Percentiles rank a stretch among this genome's conserved stretches.
Evolutionary conservation across 345 rosid genomes (phyloP).

Genomic region (Iberis pinnata): DNA sequence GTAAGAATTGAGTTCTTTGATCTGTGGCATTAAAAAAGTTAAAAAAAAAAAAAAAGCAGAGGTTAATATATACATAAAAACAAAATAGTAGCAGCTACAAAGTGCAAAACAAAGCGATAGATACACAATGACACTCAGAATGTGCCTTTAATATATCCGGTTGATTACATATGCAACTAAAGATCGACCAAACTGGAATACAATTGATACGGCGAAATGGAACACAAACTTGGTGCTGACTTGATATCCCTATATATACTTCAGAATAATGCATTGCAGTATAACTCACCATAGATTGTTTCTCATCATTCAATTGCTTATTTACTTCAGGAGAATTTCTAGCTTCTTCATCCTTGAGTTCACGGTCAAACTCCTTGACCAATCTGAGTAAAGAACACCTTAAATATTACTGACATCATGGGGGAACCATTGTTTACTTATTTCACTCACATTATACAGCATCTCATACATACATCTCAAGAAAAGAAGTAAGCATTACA

Average conservation of each 20-base stretch:
- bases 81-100: constrained; percentile 3
- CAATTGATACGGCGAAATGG: not conserved
- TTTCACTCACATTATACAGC: not conserved
- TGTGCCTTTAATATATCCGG: not conserved
- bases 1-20: constrained; percentile 90
- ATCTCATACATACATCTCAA: not conserved
- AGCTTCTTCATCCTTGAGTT: constrained; percentile 75
- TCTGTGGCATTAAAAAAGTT: constrained; percentile 45
- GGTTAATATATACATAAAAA: not conserved
- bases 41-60: constrained; percentile 7
- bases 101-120: not conserved
- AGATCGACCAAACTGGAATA: not conserved
- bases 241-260: not conserved
- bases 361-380: constrained; percentile 88
- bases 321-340: constrained; percentile 70
- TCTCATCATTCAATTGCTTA: constrained; percentile 88
- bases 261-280: not conserved
- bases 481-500: not conserved
- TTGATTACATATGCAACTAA: constrained; percentile 5
- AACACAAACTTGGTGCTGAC: not conserved
- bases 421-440: not conserved
- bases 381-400: constrained; percentile 42
- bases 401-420: not conserved
- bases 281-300: constrained; percentile 83
- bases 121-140: not conserved